These are phyloP conservation scores for Hanseniaspora taiwanica DNA, from an alignment of 805 yeast species.

Conservation along the genomic window DNA sequence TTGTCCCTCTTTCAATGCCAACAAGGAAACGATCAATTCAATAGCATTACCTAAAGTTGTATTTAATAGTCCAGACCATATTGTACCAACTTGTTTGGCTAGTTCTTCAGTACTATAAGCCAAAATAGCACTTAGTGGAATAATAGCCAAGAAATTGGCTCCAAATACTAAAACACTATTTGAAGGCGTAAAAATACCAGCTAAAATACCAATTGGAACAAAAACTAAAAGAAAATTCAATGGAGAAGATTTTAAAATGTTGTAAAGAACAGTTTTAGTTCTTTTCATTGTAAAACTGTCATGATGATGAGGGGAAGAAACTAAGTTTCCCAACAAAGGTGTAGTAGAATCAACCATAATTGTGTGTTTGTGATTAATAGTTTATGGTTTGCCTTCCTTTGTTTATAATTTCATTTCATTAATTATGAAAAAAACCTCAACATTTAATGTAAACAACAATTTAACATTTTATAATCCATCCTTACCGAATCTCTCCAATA, in stretches of 20 bases:
- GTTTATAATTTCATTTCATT: no score
- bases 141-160: constrained; percentile 77
- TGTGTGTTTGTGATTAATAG: neutral
- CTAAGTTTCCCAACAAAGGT: neutral
- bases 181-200: constrained; percentile 16
- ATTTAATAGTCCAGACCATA: constrained; percentile 84
- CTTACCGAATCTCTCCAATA: no score
- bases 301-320: constrained; percentile 5
- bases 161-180: constrained; percentile 34
- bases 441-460: no score
- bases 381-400: neutral
- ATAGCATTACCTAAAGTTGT: constrained; percentile 98
- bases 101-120: constrained; percentile 92
- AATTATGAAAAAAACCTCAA: no score
- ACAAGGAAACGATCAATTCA: constrained; percentile 85
- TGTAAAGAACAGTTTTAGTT: constrained; percentile 12
- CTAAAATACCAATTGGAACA: constrained; percentile 80
- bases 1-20: constrained; percentile 77
- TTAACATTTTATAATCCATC: no score
- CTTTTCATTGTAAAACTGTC: constrained; percentile 10
- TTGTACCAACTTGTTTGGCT: constrained; percentile 77
- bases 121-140: constrained; percentile 81
- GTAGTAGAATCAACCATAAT: neutral
- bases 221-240: constrained; percentile 66
- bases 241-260: constrained; percentile 42